These are phyloP conservation scores for Eucalyptus sideroxylon DNA, from an alignment of 345 rosid genomes.

Conservation along the genomic window DNA sequence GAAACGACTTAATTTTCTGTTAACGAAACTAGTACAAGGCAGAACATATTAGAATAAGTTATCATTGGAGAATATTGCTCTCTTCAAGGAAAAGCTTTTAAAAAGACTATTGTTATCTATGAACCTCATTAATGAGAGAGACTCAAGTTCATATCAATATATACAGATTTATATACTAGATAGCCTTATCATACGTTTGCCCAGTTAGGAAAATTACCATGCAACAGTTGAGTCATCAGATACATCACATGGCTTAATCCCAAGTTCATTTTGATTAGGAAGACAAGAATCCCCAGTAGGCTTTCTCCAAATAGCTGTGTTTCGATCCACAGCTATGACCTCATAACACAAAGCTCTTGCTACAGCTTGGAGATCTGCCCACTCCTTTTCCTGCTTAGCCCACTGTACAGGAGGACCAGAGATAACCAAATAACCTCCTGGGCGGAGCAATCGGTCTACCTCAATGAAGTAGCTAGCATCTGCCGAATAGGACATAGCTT, in stretches of 20 bases:
- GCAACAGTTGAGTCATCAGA: constrained; percentile 61
- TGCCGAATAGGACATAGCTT: constrained; percentile 19
- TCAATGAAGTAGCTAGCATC: constrained; percentile 93
- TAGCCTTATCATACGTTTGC: background rate
- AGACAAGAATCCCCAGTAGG: constrained; percentile 66
- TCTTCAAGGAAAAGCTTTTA: background rate
- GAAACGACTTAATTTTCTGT: background rate
- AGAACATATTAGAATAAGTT: background rate
- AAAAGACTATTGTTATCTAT: background rate
- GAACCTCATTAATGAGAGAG: background rate
- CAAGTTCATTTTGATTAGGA: constrained; percentile 63
- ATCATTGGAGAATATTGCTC: background rate
- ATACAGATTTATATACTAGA: background rate
- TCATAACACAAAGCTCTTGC: constrained; percentile 88
- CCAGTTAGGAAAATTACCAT: constrained; percentile 36
- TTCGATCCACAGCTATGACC: constrained; percentile 80
- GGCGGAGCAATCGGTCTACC: constrained; percentile 85
- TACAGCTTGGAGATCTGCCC: constrained; percentile 97
- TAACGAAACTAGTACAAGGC: background rate
- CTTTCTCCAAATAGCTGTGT: constrained; percentile 96
- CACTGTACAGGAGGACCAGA: constrained; percentile 99
- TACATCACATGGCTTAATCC: constrained; percentile 61
- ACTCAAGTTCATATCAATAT: background rate
- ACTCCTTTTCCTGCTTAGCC: constrained; percentile 97
- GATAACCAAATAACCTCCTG: constrained; percentile 89